Percentiles rank a stretch among this genome's conserved stretches.
These are phyloP conservation scores for Fusarium sp. DNA, from an alignment of 2,329 filamentous ascomycete species.

Conservation along the genomic window DNA sequence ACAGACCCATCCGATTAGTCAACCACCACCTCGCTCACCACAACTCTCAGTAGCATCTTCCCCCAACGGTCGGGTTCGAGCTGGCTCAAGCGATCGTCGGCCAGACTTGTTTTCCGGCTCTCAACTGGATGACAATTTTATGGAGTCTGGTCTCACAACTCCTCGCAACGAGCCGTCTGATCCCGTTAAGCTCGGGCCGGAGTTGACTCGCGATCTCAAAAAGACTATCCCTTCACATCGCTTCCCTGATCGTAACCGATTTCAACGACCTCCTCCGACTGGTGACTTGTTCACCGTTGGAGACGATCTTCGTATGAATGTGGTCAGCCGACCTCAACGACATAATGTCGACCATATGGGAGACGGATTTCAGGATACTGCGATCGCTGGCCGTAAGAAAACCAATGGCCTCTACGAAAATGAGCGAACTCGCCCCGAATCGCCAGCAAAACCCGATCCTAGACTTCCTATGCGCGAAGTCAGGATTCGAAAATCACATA, in stretches of 20 bases:
- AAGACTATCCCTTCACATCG: slow-evolving; percentile 33
- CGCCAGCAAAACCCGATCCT: slow-evolving; percentile 42
- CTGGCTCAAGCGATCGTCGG: slow-evolving; percentile 27
- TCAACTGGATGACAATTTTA: slow-evolving; percentile 52
- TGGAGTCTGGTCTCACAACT: slow-evolving; percentile 52
- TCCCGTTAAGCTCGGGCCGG: slow-evolving; percentile 35
- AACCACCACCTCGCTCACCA: slow-evolving; percentile 40
- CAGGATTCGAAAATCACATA: slow-evolving; percentile 42
- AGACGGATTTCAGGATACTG: slow-evolving; percentile 48
- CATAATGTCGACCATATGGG: slow-evolving; percentile 44
- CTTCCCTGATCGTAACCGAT: slow-evolving; percentile 17
- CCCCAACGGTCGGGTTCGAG: slow-evolving; percentile 31
- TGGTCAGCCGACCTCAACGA: slow-evolving; percentile 43
- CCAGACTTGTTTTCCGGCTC: slow-evolving; percentile 50
- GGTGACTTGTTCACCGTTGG: slow-evolving; percentile 43
- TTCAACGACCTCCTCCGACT: slow-evolving; percentile 20
- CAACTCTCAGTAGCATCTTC: slow-evolving; percentile 30
- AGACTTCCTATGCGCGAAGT: slow-evolving; percentile 54
- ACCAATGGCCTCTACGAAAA: slow-evolving; percentile 27
- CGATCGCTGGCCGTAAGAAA: slow-evolving; percentile 28
- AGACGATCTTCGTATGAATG: slow-evolving; percentile 52
- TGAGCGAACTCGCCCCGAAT: slow-evolving; percentile 35
- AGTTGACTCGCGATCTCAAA: slow-evolving; percentile 40
- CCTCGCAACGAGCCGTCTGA: slow-evolving; percentile 47
- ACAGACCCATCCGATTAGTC: slow-evolving; percentile 38